Evolutionary conservation across 2,329 filamentous ascomycete genomes (phyloP), one percentile per base, ranked within the genome.

Genomic region (Nothophoma quercina): DNA sequence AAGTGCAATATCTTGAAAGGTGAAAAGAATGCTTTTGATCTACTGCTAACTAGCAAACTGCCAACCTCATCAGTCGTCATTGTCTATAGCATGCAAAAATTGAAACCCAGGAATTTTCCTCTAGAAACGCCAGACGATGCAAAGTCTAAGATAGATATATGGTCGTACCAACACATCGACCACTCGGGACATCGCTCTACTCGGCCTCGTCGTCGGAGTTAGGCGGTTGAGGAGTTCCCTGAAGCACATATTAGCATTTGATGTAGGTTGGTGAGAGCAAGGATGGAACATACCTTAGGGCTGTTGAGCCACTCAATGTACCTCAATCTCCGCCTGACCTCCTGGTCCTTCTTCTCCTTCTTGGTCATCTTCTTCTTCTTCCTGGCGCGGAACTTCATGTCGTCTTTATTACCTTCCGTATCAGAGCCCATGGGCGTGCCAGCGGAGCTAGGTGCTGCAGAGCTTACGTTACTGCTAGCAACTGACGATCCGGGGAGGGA

Each of bases 351-450:
- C 73, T 93, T 65, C 77, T 99, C 92, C 78, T 92, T 92, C 81
- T 96, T 91, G 51, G 95, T 99, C 85, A 95, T 85, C 90, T 99
- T 99, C 87, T 93, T 96, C 91, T 97, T 97, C 79, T 88, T 88
- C 84, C 93, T 95, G 8, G 89, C 83, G 75, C 83, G 86, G 87
- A 99, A 99, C 80, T 96, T 93, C 82, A 99, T 85, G 55, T 82
- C 83, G 75, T 88, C 75, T 69, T 79, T 82, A 55, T 86, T 86
- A 65, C 95, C 93, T 77, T 98, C 93, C 1, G 83, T 85, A n/a
- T 91, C 93, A 28, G 85, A 89, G 79, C 92, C 93, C 53, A 87
- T 87, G 2, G 88, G 87, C 40, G 86, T 86, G 40, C 81, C 81
- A 34, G 78, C 79, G 1, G 83, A 70, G 52, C 69, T 72, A 18